Conservation (phyloP, 2,329 filamentous ascomycete genomes). For the Diaporthe ilicicola region DNA sequence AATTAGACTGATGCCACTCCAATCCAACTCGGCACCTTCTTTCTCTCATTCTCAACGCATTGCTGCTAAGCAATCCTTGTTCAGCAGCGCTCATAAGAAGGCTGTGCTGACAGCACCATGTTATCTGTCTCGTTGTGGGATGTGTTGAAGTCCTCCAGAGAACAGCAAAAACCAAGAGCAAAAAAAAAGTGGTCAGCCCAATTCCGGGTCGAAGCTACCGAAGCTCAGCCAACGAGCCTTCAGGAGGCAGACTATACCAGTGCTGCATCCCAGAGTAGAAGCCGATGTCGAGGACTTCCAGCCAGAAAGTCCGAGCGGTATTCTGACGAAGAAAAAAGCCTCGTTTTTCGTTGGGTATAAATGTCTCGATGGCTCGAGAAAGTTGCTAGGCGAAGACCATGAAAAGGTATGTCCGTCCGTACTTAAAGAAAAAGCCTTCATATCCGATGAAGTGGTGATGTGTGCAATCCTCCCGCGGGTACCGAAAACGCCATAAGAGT, state of each 20-base stretch:
- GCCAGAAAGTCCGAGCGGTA: background rate
- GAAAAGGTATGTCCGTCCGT: constrained; percentile 20
- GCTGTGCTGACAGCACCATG: constrained; percentile 18
- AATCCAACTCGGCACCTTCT: background rate
- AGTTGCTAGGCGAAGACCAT: background rate
- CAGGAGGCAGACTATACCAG: background rate
- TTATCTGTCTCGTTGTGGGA: background rate
- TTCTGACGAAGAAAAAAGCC: constrained; percentile 8
- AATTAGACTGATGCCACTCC: background rate
- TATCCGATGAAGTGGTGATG: constrained; percentile 23
- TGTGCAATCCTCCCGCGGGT: constrained; percentile 18
- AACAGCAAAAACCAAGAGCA: constrained; percentile 13
- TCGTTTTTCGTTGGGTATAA: constrained; percentile 15
- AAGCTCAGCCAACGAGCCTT: constrained; percentile 1
- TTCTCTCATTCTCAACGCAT: background rate
- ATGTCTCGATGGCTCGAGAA: background rate
- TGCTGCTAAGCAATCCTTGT: background rate
- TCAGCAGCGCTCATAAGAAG: background rate
- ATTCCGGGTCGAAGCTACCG: constrained; percentile 6
- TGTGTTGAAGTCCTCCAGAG: constrained; percentile 30
- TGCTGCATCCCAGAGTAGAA: background rate
- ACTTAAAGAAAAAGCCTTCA: background rate
- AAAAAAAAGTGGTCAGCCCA: constrained; percentile 6
- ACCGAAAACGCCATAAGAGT: constrained; percentile 30
- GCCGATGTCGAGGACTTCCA: background rate